These are phyloP conservation scores for Penicillium cataractarum DNA, from an alignment of 495 filamentous ascomycete genomes.

Conservation along the genomic window DNA sequence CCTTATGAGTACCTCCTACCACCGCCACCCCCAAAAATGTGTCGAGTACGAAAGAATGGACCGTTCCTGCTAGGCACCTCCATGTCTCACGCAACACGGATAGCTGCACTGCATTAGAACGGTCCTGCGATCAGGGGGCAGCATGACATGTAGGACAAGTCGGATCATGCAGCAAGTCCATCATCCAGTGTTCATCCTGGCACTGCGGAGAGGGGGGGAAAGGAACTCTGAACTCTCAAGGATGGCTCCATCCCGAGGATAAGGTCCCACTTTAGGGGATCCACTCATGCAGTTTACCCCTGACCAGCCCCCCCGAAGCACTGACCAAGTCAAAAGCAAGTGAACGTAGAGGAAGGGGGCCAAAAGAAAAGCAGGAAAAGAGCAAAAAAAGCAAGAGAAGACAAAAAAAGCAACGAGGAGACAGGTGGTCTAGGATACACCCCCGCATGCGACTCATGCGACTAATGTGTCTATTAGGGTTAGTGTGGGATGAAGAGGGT, in stretches of 20 bases:
- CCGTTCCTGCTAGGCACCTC: neutral
- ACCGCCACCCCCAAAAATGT: neutral
- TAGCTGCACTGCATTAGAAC: slow-evolving; percentile 1
- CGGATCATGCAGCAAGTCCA: neutral
- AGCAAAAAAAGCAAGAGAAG: slow-evolving; percentile 8
- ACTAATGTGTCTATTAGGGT: neutral
- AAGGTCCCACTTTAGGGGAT: slow-evolving; percentile 19
- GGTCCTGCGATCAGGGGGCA: slow-evolving; percentile 1
- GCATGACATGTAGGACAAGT: slow-evolving; percentile 6
- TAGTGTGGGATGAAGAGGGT: neutral
- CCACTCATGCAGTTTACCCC: slow-evolving; percentile 33
- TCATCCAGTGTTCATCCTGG: slow-evolving; percentile 10
- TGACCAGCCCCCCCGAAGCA: slow-evolving; percentile 24
- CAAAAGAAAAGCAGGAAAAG: slow-evolving; percentile 3
- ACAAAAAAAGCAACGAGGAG: slow-evolving; percentile 18
- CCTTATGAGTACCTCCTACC: neutral
- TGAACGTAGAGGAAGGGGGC: neutral
- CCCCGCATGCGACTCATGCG: neutral
- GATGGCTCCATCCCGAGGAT: slow-evolving; percentile 23
- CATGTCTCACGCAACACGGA: neutral
- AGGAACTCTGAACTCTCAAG: neutral
- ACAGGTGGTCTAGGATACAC: neutral
- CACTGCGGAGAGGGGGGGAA: slow-evolving; percentile 12
- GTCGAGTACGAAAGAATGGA: neutral
- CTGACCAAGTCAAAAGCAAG: slow-evolving; percentile 17